These are phyloP conservation scores for Pisolithus tinctorius DNA, from an alignment of 768 basidiomycete species.

Conservation along the genomic window DNA sequence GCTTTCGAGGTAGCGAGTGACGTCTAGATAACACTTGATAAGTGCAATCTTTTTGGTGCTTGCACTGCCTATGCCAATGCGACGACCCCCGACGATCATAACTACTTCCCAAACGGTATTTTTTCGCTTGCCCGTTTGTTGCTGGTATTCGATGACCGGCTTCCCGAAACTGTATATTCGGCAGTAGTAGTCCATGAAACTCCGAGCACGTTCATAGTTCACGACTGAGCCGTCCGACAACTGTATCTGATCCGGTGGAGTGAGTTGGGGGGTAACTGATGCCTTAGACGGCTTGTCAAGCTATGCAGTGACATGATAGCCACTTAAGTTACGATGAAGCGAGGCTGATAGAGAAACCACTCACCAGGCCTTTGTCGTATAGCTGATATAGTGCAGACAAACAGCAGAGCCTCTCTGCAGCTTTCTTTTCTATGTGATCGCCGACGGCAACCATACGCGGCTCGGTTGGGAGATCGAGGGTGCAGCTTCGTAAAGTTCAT, in stretches of 20 bases:
- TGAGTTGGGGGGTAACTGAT: background rate
- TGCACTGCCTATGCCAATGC: slow-evolving; percentile 76
- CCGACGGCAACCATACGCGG: slow-evolving; percentile 51
- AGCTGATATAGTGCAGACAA: slow-evolving; percentile 71
- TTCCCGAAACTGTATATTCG: slow-evolving; percentile 65
- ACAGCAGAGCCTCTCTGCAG: slow-evolving; percentile 71
- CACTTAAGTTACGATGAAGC: background rate
- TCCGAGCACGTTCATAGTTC: slow-evolving; percentile 65
- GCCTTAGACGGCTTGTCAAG: slow-evolving; percentile 26
- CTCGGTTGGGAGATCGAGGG: slow-evolving; percentile 21
- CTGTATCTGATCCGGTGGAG: slow-evolving; percentile 18
- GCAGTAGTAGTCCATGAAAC: slow-evolving; percentile 96
- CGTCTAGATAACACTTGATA: slow-evolving; percentile 77
- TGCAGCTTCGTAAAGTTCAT: slow-evolving; percentile 13
- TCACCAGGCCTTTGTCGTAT: slow-evolving; percentile 53
- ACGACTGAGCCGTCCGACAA: slow-evolving; percentile 62
- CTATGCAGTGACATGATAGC: slow-evolving; percentile 3
- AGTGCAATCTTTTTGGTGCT: slow-evolving; percentile 65
- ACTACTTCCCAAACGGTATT: slow-evolving; percentile 56
- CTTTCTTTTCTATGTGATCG: slow-evolving; percentile 50
- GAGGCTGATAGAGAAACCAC: slow-evolving; percentile 23
- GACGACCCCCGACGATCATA: slow-evolving; percentile 68
- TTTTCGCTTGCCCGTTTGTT: slow-evolving; percentile 21
- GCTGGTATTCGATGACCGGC: slow-evolving; percentile 59
- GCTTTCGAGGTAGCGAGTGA: slow-evolving; percentile 75